phyloP scores from a whole-genome alignment of 306 rosid species.

The Rosa chinensis region DNA sequence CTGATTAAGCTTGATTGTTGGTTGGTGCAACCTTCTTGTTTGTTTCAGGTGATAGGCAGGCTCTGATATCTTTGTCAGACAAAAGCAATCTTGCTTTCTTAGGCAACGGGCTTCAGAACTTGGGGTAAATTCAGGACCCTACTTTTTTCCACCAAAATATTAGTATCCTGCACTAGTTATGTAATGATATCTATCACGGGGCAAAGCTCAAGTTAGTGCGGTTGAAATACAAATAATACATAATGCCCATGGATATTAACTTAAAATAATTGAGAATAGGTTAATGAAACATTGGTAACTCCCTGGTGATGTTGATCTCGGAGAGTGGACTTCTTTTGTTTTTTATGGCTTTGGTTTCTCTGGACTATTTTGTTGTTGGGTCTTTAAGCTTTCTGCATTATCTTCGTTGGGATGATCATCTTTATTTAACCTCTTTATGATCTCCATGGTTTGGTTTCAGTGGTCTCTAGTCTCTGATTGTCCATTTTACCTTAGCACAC shows the following conservation, averaged over 20 bases:
- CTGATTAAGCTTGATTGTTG: neutral
- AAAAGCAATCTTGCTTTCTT: slow-evolving; percentile 75
- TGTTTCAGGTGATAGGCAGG: slow-evolving; percentile 70
- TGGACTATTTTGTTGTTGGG: neutral
- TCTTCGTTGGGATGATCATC: neutral
- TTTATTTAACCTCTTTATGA: neutral
- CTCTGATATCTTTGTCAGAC: slow-evolving; percentile 84
- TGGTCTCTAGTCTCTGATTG: neutral
- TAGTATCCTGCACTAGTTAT: neutral
- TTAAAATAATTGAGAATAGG: too few species aligned
- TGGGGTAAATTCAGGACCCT: slow-evolving; percentile 56
- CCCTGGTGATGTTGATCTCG: neutral
- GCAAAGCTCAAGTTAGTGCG: neutral
- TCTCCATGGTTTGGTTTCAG: neutral
- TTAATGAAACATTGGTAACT: neutral
- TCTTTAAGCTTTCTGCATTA: neutral
- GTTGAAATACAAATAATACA: neutral
- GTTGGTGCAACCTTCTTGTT: slow-evolving; percentile 1
- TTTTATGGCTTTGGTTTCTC: neutral
- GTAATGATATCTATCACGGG: neutral
- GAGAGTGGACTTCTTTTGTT: neutral
- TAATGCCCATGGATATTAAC: neutral
- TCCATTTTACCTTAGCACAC: neutral
- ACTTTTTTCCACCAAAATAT: neutral
- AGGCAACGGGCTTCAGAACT: slow-evolving; percentile 74